A percentile compares a stretch with the other conserved stretches of the same genome.
Evolutionary conservation across 306 rosid species (phyloP).

Genomic region (Sophora flavescens): DNA sequence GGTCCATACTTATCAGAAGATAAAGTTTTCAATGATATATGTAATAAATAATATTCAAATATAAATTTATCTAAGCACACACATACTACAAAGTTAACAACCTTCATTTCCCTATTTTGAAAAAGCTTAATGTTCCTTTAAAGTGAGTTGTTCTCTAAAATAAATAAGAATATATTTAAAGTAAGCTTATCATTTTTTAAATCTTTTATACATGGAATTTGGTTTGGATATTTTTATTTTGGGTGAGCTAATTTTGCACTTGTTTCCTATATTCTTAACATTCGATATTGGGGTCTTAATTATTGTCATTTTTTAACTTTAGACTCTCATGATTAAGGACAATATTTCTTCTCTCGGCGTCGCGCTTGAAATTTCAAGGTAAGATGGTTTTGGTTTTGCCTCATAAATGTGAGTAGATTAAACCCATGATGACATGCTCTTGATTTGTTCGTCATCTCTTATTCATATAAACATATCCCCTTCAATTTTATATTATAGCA

Average conservation of each 20-base stretch:
- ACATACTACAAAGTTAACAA: not conserved
- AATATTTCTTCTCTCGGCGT: not conserved
- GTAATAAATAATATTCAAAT: not conserved
- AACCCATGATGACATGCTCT: not conserved
- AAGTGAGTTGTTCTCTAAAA: no score
- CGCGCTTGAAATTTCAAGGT: not conserved
- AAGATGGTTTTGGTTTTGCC: not conserved
- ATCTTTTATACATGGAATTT: not conserved
- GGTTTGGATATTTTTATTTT: not conserved
- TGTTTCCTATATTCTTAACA: not conserved
- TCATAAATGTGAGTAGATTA: not conserved
- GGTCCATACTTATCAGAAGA: not conserved
- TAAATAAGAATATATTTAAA: no score
- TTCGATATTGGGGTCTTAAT: not conserved
- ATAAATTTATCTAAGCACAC: not conserved
- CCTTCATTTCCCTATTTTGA: no score
- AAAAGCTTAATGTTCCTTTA: no score
- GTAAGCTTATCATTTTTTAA: not conserved
- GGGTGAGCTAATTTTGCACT: not conserved
- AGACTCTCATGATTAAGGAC: not conserved
- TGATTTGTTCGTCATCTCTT: not conserved
- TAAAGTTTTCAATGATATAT: not conserved
- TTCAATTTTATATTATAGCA: not conserved
- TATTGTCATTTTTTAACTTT: not conserved
- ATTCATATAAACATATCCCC: not conserved